A percentile compares a stretch with the other conserved stretches of the same genome.
These are phyloP conservation scores for Phytophthora sansomeana DNA, from an alignment of 352 stramenopile genomes.

Conservation along the genomic window DNA sequence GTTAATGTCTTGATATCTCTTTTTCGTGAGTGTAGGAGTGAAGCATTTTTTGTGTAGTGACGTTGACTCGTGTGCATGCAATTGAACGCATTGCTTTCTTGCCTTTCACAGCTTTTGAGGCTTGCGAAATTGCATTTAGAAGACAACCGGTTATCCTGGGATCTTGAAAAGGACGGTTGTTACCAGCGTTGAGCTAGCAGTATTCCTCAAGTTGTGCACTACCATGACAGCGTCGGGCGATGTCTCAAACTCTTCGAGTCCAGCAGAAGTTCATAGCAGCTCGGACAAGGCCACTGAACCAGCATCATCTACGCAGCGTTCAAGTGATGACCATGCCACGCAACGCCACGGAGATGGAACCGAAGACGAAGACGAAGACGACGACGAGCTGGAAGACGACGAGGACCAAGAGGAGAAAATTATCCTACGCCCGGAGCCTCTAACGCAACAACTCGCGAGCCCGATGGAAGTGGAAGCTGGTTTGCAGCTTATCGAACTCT, in stretches of 20 bases:
- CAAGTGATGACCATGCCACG: slow-evolving; percentile 8
- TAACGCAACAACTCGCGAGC: slow-evolving; percentile 64
- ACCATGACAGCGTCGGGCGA: slow-evolving; percentile 34
- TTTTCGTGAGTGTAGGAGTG: slow-evolving; percentile 20
- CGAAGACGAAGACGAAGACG: slow-evolving; percentile 50
- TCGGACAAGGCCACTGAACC: slow-evolving; percentile 21
- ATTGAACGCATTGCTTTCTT: slow-evolving; percentile 8
- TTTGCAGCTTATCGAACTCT: slow-evolving; percentile 67
- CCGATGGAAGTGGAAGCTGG: slow-evolving; percentile 62
- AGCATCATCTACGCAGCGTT: slow-evolving; percentile 3
- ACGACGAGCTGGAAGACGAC: slow-evolving; percentile 45
- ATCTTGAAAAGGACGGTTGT: slow-evolving; percentile 27
- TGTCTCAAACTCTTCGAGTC: slow-evolving; percentile 6
- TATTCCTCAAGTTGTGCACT: neutral
- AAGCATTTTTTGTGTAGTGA: slow-evolving; percentile 7
- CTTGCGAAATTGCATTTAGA: too few species aligned
- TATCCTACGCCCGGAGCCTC: slow-evolving; percentile 58
- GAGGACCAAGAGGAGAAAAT: slow-evolving; percentile 56
- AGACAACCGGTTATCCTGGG: slow-evolving; percentile 10
- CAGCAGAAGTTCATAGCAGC: slow-evolving; percentile 17
- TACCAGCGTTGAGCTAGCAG: neutral
- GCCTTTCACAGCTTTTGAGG: too few species aligned
- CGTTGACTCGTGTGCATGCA: slow-evolving; percentile 23
- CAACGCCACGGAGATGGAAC: slow-evolving; percentile 10
- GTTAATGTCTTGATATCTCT: slow-evolving; percentile 1